Conservation (phyloP, 768 basidiomycete genomes). For the Collybiopsis confluens region DNA sequence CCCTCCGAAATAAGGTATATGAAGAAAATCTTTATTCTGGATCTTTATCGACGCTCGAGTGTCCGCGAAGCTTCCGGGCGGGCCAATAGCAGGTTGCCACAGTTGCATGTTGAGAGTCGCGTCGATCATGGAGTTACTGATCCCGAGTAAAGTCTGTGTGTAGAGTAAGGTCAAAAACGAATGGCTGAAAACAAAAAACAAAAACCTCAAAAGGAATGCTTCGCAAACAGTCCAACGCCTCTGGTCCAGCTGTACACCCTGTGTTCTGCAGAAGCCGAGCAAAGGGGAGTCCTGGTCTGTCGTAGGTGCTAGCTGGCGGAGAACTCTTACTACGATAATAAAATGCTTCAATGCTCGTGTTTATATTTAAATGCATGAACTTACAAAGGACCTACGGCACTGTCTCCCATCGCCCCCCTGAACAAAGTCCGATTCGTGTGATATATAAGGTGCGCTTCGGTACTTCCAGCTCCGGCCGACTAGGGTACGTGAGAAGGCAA, state of each 20-base stretch:
- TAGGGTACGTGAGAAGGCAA: slow-evolving; percentile 11
- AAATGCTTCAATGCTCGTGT: not conserved
- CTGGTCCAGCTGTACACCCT: slow-evolving; percentile 36
- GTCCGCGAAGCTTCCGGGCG: slow-evolving; percentile 43
- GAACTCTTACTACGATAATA: slow-evolving; percentile 42
- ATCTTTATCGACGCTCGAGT: slow-evolving; percentile 43
- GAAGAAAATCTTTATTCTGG: slow-evolving; percentile 45
- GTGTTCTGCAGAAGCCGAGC: slow-evolving; percentile 39
- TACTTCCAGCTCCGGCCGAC: slow-evolving; percentile 53
- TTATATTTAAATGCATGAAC: slow-evolving; percentile 11
- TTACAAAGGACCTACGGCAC: slow-evolving; percentile 51
- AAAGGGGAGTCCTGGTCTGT: slow-evolving; percentile 49
- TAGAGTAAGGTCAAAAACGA: too few relatives aligned
- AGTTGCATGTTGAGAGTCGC: slow-evolving; percentile 48
- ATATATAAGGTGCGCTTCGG: slow-evolving; percentile 42
- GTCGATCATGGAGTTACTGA: slow-evolving; percentile 41
- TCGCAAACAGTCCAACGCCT: slow-evolving; percentile 42
- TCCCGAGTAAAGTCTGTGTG: slow-evolving; percentile 41
- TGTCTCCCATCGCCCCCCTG: slow-evolving; percentile 50
- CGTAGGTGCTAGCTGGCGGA: slow-evolving; percentile 39
- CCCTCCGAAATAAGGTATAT: slow-evolving; percentile 51
- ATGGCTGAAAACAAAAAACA: too few relatives aligned
- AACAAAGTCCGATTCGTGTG: slow-evolving; percentile 34
- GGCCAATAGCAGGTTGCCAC: slow-evolving; percentile 55
- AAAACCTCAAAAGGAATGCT: slow-evolving; percentile 40